Conservation (phyloP, 768 basidiomycete species). For the Coprinopsis strossmayeri region DNA sequence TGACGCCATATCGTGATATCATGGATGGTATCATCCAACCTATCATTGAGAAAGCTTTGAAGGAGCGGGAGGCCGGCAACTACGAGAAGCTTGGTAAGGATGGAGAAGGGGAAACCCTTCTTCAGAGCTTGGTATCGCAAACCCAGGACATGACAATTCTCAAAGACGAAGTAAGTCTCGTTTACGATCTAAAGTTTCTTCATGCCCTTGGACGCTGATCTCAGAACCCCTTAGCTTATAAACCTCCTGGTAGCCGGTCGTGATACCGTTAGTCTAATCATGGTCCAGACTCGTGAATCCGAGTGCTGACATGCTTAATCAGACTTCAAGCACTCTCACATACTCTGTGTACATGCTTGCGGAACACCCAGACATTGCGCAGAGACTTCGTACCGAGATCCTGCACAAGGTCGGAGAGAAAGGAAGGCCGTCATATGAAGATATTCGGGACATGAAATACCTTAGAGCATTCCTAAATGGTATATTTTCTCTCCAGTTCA, state of each 20-base stretch:
- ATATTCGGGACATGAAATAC: constrained; percentile 32
- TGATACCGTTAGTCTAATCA: constrained; percentile 29
- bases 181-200: background rate
- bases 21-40: constrained; percentile 48
- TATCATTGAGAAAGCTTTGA: constrained; percentile 41
- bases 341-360: constrained; percentile 10
- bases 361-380: constrained; percentile 20
- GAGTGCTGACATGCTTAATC: background rate
- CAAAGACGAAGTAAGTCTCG: constrained; percentile 35
- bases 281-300: background rate
- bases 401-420: constrained; percentile 19
- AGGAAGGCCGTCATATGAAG: constrained; percentile 21
- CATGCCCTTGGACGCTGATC: background rate
- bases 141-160: constrained; percentile 33
- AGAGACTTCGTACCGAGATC: constrained; percentile 25
- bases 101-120: constrained; percentile 37
- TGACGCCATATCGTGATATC: constrained; percentile 40
- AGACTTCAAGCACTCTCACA: background rate
- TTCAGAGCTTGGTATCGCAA: constrained; percentile 43
- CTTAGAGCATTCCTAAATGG: constrained; percentile 29
- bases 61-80: constrained; percentile 24
- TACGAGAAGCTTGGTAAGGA: constrained; percentile 16
- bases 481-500: constrained; percentile 21
- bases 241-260: constrained; percentile 31
- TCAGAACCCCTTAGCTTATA: background rate